Percentiles rank a stretch among this genome's conserved stretches.
phyloP scores from a whole-genome alignment of 2,329 filamentous ascomycete species.

The Penicillium expansum region DNA sequence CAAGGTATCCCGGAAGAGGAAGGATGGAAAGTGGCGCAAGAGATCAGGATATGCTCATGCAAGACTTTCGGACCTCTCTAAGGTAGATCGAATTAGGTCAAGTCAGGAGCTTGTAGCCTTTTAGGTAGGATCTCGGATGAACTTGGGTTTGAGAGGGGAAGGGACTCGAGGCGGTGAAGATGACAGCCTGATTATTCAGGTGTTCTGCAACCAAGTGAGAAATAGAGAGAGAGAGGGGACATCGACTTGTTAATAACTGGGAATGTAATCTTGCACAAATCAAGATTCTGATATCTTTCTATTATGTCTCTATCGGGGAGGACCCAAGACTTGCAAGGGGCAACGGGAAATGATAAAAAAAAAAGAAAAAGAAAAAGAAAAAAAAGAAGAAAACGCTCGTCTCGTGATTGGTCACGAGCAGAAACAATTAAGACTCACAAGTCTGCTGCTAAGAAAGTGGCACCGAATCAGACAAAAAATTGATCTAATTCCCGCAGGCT shows the following conservation, averaged over 20 bases:
- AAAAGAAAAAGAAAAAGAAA: not conserved
- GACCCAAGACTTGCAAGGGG: not conserved
- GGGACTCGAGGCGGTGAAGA: slow-evolving; percentile 25
- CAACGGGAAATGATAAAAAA: not conserved
- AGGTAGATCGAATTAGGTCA: slow-evolving; percentile 25
- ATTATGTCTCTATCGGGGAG: not conserved
- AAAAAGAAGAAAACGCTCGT: not conserved
- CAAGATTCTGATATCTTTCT: not conserved
- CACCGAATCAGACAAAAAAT: slow-evolving; percentile 9
- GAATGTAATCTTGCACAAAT: not conserved
- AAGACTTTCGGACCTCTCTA: slow-evolving; percentile 18
- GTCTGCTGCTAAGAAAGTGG: slow-evolving; percentile 8
- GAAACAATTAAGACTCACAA: slow-evolving; percentile 6
- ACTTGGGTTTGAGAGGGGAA: slow-evolving; percentile 27
- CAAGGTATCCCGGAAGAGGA: slow-evolving; percentile 16
- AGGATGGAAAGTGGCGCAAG: slow-evolving; percentile 23
- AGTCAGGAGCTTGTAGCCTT: slow-evolving; percentile 16
- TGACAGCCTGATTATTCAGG: slow-evolving; percentile 3
- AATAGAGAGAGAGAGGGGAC: not conserved
- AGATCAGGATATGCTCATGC: slow-evolving; percentile 26
- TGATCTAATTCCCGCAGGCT: slow-evolving; percentile 6
- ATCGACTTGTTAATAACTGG: not conserved
- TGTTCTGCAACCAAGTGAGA: not conserved
- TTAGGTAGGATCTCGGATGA: slow-evolving; percentile 19
- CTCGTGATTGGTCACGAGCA: slow-evolving; percentile 25